phyloP scores from a whole-genome alignment of 2,329 filamentous ascomycete species.

The Metarhizium rileyi region DNA sequence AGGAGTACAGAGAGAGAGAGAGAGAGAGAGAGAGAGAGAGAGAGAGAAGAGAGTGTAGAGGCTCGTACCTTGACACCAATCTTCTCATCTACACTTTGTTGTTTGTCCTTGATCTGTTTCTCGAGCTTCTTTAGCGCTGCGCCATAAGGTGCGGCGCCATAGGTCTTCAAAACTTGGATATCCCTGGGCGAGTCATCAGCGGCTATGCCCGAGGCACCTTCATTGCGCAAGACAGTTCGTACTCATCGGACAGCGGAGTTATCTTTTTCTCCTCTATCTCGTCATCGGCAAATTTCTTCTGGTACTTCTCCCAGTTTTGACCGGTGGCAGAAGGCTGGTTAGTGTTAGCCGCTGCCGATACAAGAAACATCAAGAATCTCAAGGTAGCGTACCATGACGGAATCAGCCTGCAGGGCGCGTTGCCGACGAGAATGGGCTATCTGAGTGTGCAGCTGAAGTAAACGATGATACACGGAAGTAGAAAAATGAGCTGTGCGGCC shows the following conservation, averaged over 20 bases:
- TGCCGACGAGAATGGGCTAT: conserved; percentile 5
- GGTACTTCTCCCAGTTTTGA: conserved; percentile 95
- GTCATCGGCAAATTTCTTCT: conserved; percentile 93
- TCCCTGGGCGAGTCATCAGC: conserved; percentile 52
- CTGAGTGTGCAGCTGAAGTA: not conserved
- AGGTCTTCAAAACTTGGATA: conserved; percentile 98
- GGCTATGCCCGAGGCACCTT: not conserved
- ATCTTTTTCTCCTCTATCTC: conserved; percentile 99
- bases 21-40: no score
- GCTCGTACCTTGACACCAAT: conserved; percentile 67
- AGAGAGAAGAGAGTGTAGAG: not conserved
- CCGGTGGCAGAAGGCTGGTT: conserved; percentile 87
- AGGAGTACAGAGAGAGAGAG: no score
- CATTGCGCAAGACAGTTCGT: conserved; percentile 28
- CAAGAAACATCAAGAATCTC: conserved; percentile 5
- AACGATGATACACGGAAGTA: not conserved
- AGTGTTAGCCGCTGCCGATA: conserved; percentile 14
- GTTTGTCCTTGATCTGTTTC: conserved; percentile 99
- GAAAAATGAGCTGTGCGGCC: not conserved
- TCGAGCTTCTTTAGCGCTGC: conserved; percentile 92
- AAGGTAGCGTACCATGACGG: conserved; percentile 31
- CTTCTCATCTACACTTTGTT: conserved; percentile 97
- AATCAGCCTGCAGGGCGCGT: conserved; percentile 19
- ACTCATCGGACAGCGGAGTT: conserved; percentile 93
- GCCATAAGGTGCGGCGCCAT: conserved; percentile 92